These are phyloP conservation scores for Dendrocalamus sinicus DNA, from an alignment of 176 grass and related monocot genomes.

Conservation along the genomic window DNA sequence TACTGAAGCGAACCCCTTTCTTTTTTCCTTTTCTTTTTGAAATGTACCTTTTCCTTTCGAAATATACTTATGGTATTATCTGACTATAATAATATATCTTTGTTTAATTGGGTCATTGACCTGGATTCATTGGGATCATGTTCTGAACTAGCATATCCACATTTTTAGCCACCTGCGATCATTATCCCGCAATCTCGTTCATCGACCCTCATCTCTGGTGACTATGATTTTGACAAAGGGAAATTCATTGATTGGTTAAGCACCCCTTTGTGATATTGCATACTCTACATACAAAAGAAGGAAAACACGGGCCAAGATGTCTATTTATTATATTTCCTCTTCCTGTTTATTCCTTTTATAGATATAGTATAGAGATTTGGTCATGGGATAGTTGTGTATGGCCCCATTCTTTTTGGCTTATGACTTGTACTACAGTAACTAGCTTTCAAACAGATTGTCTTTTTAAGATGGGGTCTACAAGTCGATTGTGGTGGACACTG, in stretches of 20 bases:
- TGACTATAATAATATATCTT: not conserved
- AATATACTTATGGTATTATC: not conserved
- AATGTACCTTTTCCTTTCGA: not conserved
- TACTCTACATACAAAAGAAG: not conserved
- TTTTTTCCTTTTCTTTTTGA: not conserved
- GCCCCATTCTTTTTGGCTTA: no score
- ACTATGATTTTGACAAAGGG: not conserved
- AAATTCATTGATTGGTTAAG: constrained; percentile 11
- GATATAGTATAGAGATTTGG: not conserved
- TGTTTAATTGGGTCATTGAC: not conserved
- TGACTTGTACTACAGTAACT: no score
- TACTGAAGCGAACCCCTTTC: no score
- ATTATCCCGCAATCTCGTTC: not conserved
- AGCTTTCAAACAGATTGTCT: no score
- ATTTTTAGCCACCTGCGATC: not conserved
- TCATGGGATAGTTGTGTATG: not conserved
- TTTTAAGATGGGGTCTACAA: no score
- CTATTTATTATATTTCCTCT: not conserved
- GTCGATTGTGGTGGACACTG: no score
- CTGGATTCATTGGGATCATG: not conserved
- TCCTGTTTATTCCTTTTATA: not conserved
- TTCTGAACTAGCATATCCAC: not conserved
- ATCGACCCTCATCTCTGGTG: not conserved
- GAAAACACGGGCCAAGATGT: not conserved
- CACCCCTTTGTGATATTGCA: not conserved